phyloP scores from a whole-genome alignment of 108 stramenopile species.

The Cyclotella baltica region DNA sequence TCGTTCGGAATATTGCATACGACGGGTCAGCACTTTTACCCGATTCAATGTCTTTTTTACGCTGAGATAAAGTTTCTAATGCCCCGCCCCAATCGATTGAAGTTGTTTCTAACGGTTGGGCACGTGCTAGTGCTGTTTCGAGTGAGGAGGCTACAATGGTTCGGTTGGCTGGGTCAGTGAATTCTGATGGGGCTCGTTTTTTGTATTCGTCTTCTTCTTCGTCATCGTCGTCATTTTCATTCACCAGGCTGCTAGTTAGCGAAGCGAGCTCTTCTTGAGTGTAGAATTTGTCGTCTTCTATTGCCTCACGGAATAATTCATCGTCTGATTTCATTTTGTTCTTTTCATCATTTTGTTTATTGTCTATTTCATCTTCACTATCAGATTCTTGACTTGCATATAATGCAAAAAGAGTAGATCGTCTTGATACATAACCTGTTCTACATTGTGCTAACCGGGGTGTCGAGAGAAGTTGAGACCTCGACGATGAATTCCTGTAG shows the following conservation, averaged over 20 bases:
- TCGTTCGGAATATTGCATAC: conserved; percentile 74
- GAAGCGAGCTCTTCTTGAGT: conserved; percentile 17
- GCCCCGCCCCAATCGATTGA: conserved; percentile 85
- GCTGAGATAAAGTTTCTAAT: conserved; percentile 62
- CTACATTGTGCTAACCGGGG: not conserved
- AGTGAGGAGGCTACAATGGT: conserved; percentile 14
- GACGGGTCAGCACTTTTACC: conserved; percentile 72
- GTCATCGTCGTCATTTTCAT: conserved; percentile 63
- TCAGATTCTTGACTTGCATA: not conserved
- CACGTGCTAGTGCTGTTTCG: conserved; percentile 33
- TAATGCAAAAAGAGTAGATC: not conserved
- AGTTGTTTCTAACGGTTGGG: conserved; percentile 31
- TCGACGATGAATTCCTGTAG: not conserved
- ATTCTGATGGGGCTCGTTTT: conserved; percentile 63
- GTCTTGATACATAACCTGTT: not conserved
- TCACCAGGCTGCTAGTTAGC: conserved; percentile 24
- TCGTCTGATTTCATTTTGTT: conserved; percentile 40
- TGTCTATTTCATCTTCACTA: conserved; percentile 14
- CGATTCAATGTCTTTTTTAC: conserved; percentile 73
- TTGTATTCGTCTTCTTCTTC: conserved; percentile 67
- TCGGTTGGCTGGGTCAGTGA: conserved; percentile 26
- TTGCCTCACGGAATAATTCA: conserved; percentile 25
- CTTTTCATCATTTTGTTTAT: conserved; percentile 11
- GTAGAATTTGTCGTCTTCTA: not conserved
- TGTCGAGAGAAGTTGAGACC: not conserved